These are phyloP conservation scores for Babesia gibsoni DNA, from an alignment of 169 alveolate genomes.

Conservation along the genomic window DNA sequence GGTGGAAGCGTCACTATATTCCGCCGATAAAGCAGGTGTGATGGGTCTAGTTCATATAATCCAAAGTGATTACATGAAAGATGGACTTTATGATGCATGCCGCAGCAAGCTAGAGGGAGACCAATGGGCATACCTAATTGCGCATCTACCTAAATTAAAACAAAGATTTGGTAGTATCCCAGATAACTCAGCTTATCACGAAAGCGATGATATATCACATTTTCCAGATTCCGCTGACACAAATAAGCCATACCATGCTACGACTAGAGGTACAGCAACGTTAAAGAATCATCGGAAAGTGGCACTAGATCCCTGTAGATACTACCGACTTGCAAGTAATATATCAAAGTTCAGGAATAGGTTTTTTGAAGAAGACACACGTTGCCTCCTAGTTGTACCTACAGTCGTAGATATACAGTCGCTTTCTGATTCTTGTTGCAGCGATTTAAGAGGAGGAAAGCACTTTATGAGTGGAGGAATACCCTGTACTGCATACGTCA, in stretches of 20 bases:
- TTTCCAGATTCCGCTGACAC: not conserved
- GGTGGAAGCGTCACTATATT: slow-evolving; percentile 38
- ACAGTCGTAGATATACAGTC: slow-evolving; percentile 6
- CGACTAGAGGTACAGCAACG: not conserved
- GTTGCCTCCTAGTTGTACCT: slow-evolving; percentile 24
- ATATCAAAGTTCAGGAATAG: slow-evolving; percentile 15
- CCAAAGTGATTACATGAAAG: slow-evolving; percentile 51
- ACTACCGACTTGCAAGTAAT: slow-evolving; percentile 10
- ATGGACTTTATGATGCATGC: slow-evolving; percentile 21
- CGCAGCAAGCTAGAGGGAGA: not conserved
- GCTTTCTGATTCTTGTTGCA: slow-evolving; percentile 7
- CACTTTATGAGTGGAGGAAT: slow-evolving; percentile 27
- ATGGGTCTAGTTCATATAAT: slow-evolving; percentile 19
- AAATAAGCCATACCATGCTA: not conserved
- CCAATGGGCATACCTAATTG: slow-evolving; percentile 35
- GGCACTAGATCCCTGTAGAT: slow-evolving; percentile 23
- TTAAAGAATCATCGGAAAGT: not conserved
- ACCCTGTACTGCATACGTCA: slow-evolving; percentile 22
- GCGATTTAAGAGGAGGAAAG: slow-evolving; percentile 29
- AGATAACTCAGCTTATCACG: not conserved
- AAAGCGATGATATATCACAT: no score
- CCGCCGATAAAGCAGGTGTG: slow-evolving; percentile 61
- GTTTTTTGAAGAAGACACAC: slow-evolving; percentile 9
- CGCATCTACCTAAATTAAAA: slow-evolving; percentile 37
- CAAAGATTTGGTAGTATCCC: not conserved